Conservation (phyloP, 305 asterid genomes). For the Fraxinus latifolia region DNA sequence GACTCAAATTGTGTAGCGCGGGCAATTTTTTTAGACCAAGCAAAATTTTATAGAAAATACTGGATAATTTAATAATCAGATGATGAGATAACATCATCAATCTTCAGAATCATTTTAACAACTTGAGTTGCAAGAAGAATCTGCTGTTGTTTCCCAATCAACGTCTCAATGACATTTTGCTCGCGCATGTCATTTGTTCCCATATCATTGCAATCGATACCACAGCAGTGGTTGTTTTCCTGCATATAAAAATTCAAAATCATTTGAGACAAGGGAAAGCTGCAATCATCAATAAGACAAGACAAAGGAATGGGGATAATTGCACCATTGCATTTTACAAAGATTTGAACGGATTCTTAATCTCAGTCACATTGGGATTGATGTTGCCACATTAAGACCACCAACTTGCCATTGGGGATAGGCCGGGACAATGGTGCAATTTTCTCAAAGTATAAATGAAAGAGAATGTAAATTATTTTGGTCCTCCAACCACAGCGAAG, state of each 20-base stretch:
- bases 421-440: background rate
- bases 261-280: background rate
- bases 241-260: conserved; percentile 29
- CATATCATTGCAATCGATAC: conserved; percentile 79
- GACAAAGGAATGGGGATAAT: background rate
- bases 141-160: conserved; percentile 95
- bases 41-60: background rate
- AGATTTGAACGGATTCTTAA: background rate
- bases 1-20: background rate
- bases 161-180: conserved; percentile 78
- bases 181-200: conserved; percentile 90
- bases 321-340: background rate
- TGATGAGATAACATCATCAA: conserved; percentile 86
- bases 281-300: background rate
- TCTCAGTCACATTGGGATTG: background rate
- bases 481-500: background rate
- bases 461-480: background rate
- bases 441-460: background rate
- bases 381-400: background rate
- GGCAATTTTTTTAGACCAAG: background rate
- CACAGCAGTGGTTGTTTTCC: conserved; percentile 72
- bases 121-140: conserved; percentile 89
- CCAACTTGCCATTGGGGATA: background rate
- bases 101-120: conserved; percentile 92
- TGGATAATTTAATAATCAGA: conserved; percentile 50